Evolutionary conservation across 75 land plant species (phyloP).

Genomic region (Ceratopteris richardii): DNA sequence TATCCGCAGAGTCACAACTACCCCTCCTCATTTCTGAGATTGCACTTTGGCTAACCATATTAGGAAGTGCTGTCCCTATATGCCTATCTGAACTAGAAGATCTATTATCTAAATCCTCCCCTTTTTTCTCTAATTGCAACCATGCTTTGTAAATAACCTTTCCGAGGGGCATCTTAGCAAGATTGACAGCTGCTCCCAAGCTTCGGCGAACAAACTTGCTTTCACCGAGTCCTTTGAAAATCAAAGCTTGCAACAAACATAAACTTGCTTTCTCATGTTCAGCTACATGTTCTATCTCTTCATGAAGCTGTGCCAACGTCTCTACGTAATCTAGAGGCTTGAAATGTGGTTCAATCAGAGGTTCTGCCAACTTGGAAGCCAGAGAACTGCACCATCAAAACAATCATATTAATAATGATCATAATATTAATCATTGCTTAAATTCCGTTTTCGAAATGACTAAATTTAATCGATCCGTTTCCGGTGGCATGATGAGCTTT

Average conservation of each 20-base stretch:
- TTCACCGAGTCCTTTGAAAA: slow-evolving; percentile 90
- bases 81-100: neutral
- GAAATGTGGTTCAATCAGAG: slow-evolving; percentile 61
- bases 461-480: too few relatives aligned
- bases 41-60: too few relatives aligned
- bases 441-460: too few relatives aligned
- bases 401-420: too few relatives aligned
- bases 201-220: slow-evolving; percentile 76
- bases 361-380: slow-evolving; percentile 76
- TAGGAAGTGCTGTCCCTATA: too few relatives aligned
- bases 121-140: slow-evolving; percentile 79
- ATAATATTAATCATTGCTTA: too few relatives aligned
- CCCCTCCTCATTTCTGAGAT: too few relatives aligned
- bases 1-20: too few relatives aligned
- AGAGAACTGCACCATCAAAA: slow-evolving; percentile 47
- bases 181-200: slow-evolving; percentile 68
- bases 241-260: slow-evolving; percentile 71
- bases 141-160: slow-evolving; percentile 82
- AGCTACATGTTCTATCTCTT: slow-evolving; percentile 64
- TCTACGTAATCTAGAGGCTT: slow-evolving; percentile 95
- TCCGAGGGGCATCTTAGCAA: slow-evolving; percentile 58
- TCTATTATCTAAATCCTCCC: slow-evolving; percentile 50
- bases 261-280: slow-evolving; percentile 53
- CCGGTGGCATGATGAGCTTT: too few relatives aligned
- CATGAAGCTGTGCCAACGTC: slow-evolving; percentile 82